Evolutionary conservation across 768 basidiomycete species (phyloP).

Genomic region (Daedaleopsis sinensis): DNA sequence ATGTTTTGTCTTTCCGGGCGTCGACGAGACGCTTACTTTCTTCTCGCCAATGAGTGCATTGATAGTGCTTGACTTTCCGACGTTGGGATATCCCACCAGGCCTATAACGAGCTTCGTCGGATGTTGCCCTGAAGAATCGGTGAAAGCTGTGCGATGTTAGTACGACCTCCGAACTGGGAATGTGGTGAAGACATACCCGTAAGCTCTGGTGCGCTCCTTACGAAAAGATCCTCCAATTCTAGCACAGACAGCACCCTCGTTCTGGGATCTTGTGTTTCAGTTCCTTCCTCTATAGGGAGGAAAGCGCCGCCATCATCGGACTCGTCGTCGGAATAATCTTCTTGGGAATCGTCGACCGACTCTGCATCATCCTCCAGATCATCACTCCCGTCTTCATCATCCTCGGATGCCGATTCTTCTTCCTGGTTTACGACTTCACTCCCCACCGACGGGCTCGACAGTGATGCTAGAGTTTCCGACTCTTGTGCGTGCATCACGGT

Average conservation of each 20-base stretch:
- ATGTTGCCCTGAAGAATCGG: slow-evolving; percentile 54
- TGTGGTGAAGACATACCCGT: slow-evolving; percentile 45
- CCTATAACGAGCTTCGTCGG: slow-evolving; percentile 77
- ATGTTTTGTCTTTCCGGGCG: slow-evolving; percentile 98
- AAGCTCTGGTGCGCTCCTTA: slow-evolving; percentile 69
- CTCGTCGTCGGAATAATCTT: slow-evolving; percentile 31
- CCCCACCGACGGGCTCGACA: slow-evolving; percentile 1
- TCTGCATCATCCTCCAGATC: slow-evolving; percentile 30
- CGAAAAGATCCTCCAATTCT: slow-evolving; percentile 86
- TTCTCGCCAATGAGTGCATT: slow-evolving; percentile 96
- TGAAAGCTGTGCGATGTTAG: slow-evolving; percentile 52
- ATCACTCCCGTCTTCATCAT: slow-evolving; percentile 29
- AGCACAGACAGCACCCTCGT: slow-evolving; percentile 81
- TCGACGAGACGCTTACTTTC: slow-evolving; percentile 97
- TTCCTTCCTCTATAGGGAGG: slow-evolving; percentile 54
- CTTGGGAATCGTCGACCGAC: slow-evolving; percentile 24
- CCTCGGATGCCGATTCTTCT: slow-evolving; percentile 29
- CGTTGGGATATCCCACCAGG: slow-evolving; percentile 97
- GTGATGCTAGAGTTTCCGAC: slow-evolving; percentile 30
- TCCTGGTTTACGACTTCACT: slow-evolving; percentile 21
- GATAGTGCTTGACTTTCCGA: slow-evolving; percentile 97
- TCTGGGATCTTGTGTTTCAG: slow-evolving; percentile 60
- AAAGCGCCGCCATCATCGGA: slow-evolving; percentile 46
- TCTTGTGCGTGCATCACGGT: slow-evolving; percentile 33
- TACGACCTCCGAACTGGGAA: not conserved